These are phyloP conservation scores for Macroventuria anomochaeta DNA, from an alignment of 2,329 filamentous ascomycete genomes.

Conservation along the genomic window DNA sequence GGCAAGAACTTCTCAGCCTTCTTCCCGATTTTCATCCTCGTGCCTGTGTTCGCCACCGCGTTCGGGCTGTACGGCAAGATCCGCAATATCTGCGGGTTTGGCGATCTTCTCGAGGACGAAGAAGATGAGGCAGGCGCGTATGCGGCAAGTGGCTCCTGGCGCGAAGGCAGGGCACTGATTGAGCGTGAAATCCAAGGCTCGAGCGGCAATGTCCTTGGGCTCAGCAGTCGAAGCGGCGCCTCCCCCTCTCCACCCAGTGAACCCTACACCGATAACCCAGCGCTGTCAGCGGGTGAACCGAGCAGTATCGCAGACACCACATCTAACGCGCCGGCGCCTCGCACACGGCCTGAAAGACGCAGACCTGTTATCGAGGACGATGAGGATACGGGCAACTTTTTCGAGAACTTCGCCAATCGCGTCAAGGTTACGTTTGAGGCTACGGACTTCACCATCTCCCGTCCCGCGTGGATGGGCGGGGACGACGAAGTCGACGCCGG, in stretches of 20 bases:
- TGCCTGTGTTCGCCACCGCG: conserved; percentile 83
- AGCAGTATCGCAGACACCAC: conserved; percentile 14
- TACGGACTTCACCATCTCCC: conserved; percentile 58
- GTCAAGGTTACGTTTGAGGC: conserved; percentile 92
- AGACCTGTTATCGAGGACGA: conserved; percentile 56
- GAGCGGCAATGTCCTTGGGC: conserved; percentile 46
- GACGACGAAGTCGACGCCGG: conserved; percentile 39
- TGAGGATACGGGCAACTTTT: conserved; percentile 79
- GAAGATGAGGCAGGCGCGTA: conserved; percentile 65
- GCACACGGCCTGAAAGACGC: conserved; percentile 25
- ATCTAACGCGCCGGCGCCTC: neutral
- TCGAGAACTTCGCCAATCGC: conserved; percentile 80
- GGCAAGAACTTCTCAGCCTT: conserved; percentile 85
- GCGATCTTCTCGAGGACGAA: conserved; percentile 76
- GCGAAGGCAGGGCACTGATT: conserved; percentile 89
- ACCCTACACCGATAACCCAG: conserved; percentile 34
- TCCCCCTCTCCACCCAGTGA: conserved; percentile 24
- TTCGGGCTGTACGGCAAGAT: conserved; percentile 90
- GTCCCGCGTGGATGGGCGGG: conserved; percentile 81
- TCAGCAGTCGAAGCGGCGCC: conserved; percentile 27
- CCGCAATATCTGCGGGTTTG: conserved; percentile 78
- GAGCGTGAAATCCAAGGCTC: conserved; percentile 72
- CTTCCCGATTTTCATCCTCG: conserved; percentile 85
- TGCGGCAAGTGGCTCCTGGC: conserved; percentile 83
- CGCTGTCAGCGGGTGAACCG: conserved; percentile 17